Percentiles rank a stretch among this genome's conserved stretches.
These are phyloP conservation scores for Agaricus subrufescens DNA, from an alignment of 768 basidiomycete species.

Conservation along the genomic window DNA sequence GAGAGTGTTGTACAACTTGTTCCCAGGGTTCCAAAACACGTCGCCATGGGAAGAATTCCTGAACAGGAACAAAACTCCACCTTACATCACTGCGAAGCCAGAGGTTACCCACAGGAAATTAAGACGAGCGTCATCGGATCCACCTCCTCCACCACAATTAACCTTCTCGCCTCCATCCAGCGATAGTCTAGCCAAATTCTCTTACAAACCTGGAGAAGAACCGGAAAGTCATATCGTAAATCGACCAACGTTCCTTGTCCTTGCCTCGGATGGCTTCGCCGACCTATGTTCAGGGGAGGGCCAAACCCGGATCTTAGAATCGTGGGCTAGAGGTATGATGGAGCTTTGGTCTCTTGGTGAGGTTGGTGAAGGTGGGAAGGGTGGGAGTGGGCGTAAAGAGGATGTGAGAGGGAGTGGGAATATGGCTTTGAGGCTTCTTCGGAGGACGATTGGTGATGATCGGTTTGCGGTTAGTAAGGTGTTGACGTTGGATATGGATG, in stretches of 20 bases:
- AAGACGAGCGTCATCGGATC: conserved; percentile 1
- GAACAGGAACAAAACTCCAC: conserved; percentile 55
- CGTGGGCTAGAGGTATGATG: conserved; percentile 47
- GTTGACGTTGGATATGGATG: conserved; percentile 60
- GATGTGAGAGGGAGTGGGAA: conserved; percentile 24
- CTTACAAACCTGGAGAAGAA: conserved; percentile 2
- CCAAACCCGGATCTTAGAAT: conserved; percentile 40
- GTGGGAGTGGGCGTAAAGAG: conserved; percentile 5
- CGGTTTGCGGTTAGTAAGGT: conserved; percentile 46
- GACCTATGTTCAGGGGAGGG: conserved; percentile 49
- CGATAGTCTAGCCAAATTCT: conserved; percentile 6
- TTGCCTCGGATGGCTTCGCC: conserved; percentile 64
- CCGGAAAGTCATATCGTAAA: conserved; percentile 5
- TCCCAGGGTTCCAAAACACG: conserved; percentile 55
- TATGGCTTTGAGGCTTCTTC: conserved; percentile 54
- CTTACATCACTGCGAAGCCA: conserved; percentile 62
- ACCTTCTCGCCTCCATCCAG: conserved; percentile 6
- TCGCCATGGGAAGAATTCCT: conserved; percentile 67
- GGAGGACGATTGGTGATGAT: conserved; percentile 53
- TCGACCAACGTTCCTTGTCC: conserved; percentile 41
- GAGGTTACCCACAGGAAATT: conserved; percentile 57
- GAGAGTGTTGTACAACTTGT: conserved; percentile 61
- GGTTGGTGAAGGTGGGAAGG: conserved; percentile 10
- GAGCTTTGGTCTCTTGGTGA: conserved; percentile 17
- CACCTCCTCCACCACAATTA: conserved; percentile 7